Evolutionary conservation across 2,329 filamentous ascomycete genomes (phyloP).

Genomic region (Ophiostoma triangulosporum): DNA sequence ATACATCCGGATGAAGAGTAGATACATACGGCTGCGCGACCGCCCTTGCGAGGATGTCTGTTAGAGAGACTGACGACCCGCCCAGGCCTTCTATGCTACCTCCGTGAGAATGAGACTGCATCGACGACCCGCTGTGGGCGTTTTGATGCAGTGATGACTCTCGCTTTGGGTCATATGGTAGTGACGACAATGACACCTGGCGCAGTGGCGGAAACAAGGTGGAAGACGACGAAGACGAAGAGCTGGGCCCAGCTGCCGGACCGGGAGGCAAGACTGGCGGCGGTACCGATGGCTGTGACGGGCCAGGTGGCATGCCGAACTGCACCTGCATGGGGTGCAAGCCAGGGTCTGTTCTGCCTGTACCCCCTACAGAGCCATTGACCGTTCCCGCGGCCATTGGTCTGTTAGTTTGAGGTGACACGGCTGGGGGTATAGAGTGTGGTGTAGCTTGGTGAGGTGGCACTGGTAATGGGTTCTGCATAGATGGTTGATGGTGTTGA

Average conservation of each 20-base stretch:
- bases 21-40: slow-evolving; percentile 22
- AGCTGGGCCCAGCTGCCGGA: not conserved
- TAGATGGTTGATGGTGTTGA: not conserved
- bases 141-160: slow-evolving; percentile 6
- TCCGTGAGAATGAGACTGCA: not conserved
- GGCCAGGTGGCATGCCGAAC: not conserved
- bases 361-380: not conserved
- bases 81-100: slow-evolving; percentile 1
- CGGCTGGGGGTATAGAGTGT: not conserved
- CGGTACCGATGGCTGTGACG: not conserved
- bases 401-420: not conserved
- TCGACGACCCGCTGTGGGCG: slow-evolving; percentile 11
- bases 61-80: slow-evolving; percentile 15
- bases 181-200: not conserved
- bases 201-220: not conserved
- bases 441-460: not conserved
- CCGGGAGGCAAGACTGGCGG: not conserved
- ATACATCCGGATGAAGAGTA: not conserved
- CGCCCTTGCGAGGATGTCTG: slow-evolving; percentile 24
- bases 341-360: not conserved
- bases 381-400: not conserved
- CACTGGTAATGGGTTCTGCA: not conserved
- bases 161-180: slow-evolving; percentile 2
- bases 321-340: slow-evolving; percentile 1
- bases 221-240: not conserved